Conservation (phyloP, 2,329 filamentous ascomycete species). For the Rugonectria rugulosa region DNA sequence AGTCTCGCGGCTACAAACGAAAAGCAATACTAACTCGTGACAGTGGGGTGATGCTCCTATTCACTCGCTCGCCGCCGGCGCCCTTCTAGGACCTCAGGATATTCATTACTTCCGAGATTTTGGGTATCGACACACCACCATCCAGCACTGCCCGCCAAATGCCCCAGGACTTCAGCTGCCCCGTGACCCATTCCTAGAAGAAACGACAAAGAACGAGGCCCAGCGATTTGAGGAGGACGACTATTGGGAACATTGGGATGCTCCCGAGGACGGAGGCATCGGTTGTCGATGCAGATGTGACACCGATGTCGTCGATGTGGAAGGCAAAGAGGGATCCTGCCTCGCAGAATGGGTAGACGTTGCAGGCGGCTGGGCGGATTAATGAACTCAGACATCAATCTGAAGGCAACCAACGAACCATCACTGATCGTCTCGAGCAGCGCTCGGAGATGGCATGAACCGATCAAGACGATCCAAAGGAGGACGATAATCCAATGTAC, state of each 20-base stretch:
- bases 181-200: conserved; percentile 81
- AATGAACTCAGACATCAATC: conserved; percentile 39
- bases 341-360: conserved; percentile 97
- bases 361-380: conserved; percentile 85
- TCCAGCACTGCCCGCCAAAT: conserved; percentile 97
- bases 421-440: conserved; percentile 8
- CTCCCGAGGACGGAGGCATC: conserved; percentile 92
- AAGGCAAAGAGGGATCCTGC: conserved; percentile 96
- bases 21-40: conserved; percentile 33
- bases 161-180: conserved; percentile 87
- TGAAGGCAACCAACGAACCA: conserved; percentile 6
- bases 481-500: conserved; percentile 20
- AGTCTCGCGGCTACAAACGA: neutral
- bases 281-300: conserved; percentile 97
- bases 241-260: conserved; percentile 91
- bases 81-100: conserved; percentile 79
- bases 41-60: conserved; percentile 99
- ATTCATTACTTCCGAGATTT: conserved; percentile 99
- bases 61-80: conserved; percentile 94
- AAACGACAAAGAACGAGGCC: conserved; percentile 81
- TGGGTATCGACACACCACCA: conserved; percentile 97
- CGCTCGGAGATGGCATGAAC: conserved; percentile 8
- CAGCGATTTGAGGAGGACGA: conserved; percentile 90
- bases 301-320: conserved; percentile 95
- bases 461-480: conserved; percentile 5